Base-by-base conservation (phyloP, 2,329 filamentous ascomycete genomes). In the Claviceps purpurea region DNA sequence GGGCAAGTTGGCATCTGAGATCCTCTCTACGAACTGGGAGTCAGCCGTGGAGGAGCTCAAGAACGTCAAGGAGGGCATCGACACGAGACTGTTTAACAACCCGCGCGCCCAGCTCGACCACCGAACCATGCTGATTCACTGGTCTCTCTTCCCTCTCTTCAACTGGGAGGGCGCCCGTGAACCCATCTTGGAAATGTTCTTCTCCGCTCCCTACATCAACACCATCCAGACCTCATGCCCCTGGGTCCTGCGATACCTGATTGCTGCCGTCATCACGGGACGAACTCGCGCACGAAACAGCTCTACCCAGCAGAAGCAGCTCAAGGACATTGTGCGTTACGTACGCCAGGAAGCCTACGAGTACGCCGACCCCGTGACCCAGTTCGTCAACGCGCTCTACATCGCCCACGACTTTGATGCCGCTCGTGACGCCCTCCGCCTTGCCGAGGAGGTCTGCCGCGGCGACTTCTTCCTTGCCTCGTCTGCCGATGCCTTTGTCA, bases 61-160 rank as follows among this genome's bases (percentile, higher is more conserved):
- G 64, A 95, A 93, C 71, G 86, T 94, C 57, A 87, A 89, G 72
- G 89, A 95, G 71, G 79, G 76, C 63, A 97, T 98, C 69, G 93
- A 98, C 70, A 88, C 85, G 54, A 88, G 89, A 68, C 83, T 97
- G 56, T 96, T 95, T 79, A 93, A 85, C 79, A 96, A 95, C 77
- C 87, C 91, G 30, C 81, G 96, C 58, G 90, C 87, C 55, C 93
- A 98, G 75, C 85, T 98, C 56, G 85, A 91, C 69, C 91, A 96
- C 78, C 88, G 93, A 66, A 94, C 90, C 54, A 95, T 91, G 88
- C 78, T 98, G 64, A 86, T 95, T 63, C 93, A 98, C 85, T 98
- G 93, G 90, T 84, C 88, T 46, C 84, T 98, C 56, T 98, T 97
- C 81, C 91, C 93, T 56, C 90, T 96, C 74, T 98, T 97, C 81